Base-by-base conservation (phyloP, 1,284 basidiomycete genomes). In the Lentinula novae-zelandiae region DNA sequence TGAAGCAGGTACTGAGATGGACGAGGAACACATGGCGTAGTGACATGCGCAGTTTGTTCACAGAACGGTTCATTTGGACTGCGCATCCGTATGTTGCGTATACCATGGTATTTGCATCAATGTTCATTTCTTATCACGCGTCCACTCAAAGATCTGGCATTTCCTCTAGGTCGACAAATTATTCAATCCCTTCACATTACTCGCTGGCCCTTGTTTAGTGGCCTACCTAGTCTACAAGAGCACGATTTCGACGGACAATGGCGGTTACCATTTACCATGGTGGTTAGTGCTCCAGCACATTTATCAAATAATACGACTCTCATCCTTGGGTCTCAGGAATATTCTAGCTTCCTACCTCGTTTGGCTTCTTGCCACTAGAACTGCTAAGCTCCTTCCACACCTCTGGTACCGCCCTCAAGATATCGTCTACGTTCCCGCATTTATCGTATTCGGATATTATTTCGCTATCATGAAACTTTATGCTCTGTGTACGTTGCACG, bases 21-120 rank as follows among this genome's bases (percentile, higher is more conserved):
- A 96, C 93, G 13, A 77, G 93, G 65, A 96, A 96, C 76, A 96
- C 94, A 0, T 96, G 94, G 93, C 79, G 93, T 57, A 92, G 90
- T 1, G 94, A 96, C 78, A 71, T 96, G 66, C 81, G 94, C 56
- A 92, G 89, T 65, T 78, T 96, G 63, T 96, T 96, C 73, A 95
- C 84, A 77, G 93, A 96, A 72, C 76, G 93, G 57, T 75, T 93
- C 71, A 82, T 96, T 60, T 96, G 93, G 93, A 92, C 90, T 0
- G 75, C 84, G 56, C 92, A 95, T 76, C 93, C 93, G 48, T 96
- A 95, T 71, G 91, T 95, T 51, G 90, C 92, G 2, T 95, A 92
- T 75, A 94, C 91, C 17, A 96, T 95, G 93, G 87, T 89, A 62
- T 56, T 56, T 22, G 65, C 27, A 27, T 27, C 27, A 27, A 27